These are phyloP conservation scores for Cylindrotheca closterium DNA, from an alignment of 108 stramenopile species.

Conservation along the genomic window DNA sequence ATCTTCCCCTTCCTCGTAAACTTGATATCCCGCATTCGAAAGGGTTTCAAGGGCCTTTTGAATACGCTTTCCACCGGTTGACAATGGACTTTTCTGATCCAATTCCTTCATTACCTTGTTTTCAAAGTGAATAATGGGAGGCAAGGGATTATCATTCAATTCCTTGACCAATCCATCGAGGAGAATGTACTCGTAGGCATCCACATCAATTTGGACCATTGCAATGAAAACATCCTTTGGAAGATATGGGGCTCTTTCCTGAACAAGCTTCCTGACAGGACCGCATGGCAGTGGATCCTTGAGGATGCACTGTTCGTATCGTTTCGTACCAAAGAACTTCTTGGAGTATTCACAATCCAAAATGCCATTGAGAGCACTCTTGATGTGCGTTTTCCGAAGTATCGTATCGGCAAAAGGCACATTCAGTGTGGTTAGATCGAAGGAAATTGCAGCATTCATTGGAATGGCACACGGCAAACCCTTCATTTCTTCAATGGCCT, in stretches of 20 bases:
- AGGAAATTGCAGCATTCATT: slow-evolving; percentile 13
- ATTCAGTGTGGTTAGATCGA: background rate
- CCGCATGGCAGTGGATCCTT: background rate
- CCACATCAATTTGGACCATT: background rate
- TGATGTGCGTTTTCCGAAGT: background rate
- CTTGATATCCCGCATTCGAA: background rate
- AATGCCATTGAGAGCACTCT: background rate
- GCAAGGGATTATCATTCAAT: background rate
- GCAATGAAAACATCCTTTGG: background rate
- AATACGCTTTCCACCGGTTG: background rate
- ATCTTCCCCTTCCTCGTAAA: background rate
- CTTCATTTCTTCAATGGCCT: background rate
- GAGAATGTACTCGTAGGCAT: background rate
- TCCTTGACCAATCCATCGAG: background rate
- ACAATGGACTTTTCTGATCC: background rate
- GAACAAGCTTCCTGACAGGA: background rate
- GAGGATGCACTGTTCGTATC: background rate
- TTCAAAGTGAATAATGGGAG: background rate
- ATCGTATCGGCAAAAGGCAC: background rate
- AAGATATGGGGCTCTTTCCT: background rate
- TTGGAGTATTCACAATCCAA: background rate
- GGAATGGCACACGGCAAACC: slow-evolving; percentile 9
- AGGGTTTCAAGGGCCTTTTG: background rate
- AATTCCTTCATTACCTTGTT: background rate
- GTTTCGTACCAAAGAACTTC: background rate